Evolutionary conservation across 2,329 filamentous ascomycete species (phyloP).

Genomic region (Didymella pomorum): DNA sequence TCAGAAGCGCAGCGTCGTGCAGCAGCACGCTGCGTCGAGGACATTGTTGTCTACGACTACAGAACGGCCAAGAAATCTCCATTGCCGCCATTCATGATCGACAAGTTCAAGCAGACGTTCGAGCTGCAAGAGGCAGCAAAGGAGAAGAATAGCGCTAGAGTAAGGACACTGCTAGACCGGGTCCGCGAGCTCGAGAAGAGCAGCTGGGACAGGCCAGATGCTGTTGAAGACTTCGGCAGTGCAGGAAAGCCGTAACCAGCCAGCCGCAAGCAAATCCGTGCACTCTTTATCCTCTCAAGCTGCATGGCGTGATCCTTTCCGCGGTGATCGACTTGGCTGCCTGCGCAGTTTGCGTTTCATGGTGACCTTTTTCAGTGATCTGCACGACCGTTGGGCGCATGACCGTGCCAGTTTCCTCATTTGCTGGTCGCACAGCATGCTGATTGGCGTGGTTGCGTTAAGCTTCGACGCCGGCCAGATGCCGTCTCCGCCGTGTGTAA

Average conservation of each 20-base stretch:
- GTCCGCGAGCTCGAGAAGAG: conserved; percentile 70
- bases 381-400: conserved; percentile 49
- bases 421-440: conserved; percentile 24
- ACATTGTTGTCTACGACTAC: conserved; percentile 83
- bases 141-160: conserved; percentile 60
- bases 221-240: conserved; percentile 70
- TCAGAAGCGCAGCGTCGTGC: conserved; percentile 77
- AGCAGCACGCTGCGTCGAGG: conserved; percentile 78
- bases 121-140: conserved; percentile 68
- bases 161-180: conserved; percentile 59
- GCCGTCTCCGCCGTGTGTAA: conserved; percentile 29
- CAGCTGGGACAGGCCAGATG: conserved; percentile 77
- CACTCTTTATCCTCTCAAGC: conserved; percentile 5
- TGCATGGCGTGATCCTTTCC: conserved; percentile 29
- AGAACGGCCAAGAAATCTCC: conserved; percentile 62
- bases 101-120: conserved; percentile 67
- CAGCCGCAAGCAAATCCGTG: neutral
- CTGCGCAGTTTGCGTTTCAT: conserved; percentile 17
- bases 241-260: conserved; percentile 24
- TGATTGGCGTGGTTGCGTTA: conserved; percentile 38
- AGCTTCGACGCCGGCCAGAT: conserved; percentile 39
- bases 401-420: conserved; percentile 41
- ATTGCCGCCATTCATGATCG: conserved; percentile 68
- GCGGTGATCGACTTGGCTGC: conserved; percentile 25
- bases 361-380: conserved; percentile 34